Evolutionary conservation across 805 yeast species (phyloP), one percentile per base, ranked within the genome.

Genomic region (Kodamaea nitidulidarum): DNA sequence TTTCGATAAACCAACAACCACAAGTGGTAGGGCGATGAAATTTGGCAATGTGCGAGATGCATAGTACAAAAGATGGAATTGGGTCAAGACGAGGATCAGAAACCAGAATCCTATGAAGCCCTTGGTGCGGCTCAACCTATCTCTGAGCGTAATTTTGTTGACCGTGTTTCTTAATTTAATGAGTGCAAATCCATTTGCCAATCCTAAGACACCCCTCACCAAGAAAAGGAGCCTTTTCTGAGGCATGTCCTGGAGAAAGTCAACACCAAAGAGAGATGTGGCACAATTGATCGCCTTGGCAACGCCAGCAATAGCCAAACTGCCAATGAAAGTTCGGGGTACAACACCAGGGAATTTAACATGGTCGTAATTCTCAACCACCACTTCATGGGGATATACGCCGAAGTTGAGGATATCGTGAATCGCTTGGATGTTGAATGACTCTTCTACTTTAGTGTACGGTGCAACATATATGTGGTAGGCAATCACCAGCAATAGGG

Each of bases 371-470:
- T 64, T 45, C 16, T 69, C 60, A 28, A 66, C 60, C 12, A 58
- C 50, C 8, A 42, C 32, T 12, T 47, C 49, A 15, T 47, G 41
- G 10, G 69, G 64, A 27, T 46, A 54, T 1, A 64, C 47, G 1
- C 96, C 96, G 54, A 78, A 71, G 46, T 74, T 72, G 36, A 86
- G 46, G 31, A 88, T 68, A 52, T 91, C 97, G 54, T 90, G 88
- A 30, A 87, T 69, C 0, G 97, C 97, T 52, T 91, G 97, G 32
- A 86, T 67, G 50, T 82, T 86, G 70, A 91, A 91, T 20, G 96
- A 86, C 58, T 91, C 98, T 57, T 91, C 97, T 0, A 91, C 96
- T 61, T 91, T 91, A 1, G 97, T 83, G 60, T 66, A 87, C 0
- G 96, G 97, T 0, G 96, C 73, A 1, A 75, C 50, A 8, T 66